Conservation (phyloP, 495 filamentous ascomycete genomes). For the Tuber borchii region DNA sequence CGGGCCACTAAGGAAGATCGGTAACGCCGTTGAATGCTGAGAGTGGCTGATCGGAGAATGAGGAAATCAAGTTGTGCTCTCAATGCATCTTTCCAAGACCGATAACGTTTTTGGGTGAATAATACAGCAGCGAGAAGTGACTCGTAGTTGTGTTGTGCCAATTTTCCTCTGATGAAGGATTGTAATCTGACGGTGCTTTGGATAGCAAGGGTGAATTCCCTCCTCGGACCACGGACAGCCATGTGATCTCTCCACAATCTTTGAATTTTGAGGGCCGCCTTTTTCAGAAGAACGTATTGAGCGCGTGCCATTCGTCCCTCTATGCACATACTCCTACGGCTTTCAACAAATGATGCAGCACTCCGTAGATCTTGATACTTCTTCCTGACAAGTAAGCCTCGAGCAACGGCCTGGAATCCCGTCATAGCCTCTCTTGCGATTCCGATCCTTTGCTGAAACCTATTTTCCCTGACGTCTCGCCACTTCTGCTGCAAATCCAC, state of each 20-base stretch:
- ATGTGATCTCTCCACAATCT: constrained; percentile 28
- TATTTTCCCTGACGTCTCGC: constrained; percentile 30
- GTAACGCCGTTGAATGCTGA: constrained; percentile 26
- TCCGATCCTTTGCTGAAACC: constrained; percentile 33
- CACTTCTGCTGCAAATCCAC: constrained; percentile 22
- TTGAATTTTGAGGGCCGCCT: constrained; percentile 27
- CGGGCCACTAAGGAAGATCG: constrained; percentile 22
- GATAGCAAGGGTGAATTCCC: constrained; percentile 15
- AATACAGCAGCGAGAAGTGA: constrained; percentile 8
- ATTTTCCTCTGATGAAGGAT: constrained; percentile 17
- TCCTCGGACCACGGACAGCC: constrained; percentile 12
- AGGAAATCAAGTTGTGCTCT: constrained; percentile 26
- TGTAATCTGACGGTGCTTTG: constrained; percentile 19
- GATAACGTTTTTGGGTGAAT: constrained; percentile 22
- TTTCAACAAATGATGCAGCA: constrained; percentile 21
- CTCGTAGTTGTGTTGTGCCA: constrained; percentile 15
- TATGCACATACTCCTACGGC: constrained; percentile 17
- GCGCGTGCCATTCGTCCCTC: constrained; percentile 16
- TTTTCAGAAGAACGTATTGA: constrained; percentile 23
- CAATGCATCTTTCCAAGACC: constrained; percentile 11
- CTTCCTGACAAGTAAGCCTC: constrained; percentile 33
- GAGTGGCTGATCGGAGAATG: constrained; percentile 22
- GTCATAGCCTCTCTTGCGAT: constrained; percentile 27
- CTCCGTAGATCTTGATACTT: constrained; percentile 20
- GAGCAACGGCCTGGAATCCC: constrained; percentile 33